A percentile compares a stretch with the other conserved stretches of the same genome.
Evolutionary conservation across 108 stramenopile genomes (phyloP).

Genomic region (Cylindrotheca closterium): DNA sequence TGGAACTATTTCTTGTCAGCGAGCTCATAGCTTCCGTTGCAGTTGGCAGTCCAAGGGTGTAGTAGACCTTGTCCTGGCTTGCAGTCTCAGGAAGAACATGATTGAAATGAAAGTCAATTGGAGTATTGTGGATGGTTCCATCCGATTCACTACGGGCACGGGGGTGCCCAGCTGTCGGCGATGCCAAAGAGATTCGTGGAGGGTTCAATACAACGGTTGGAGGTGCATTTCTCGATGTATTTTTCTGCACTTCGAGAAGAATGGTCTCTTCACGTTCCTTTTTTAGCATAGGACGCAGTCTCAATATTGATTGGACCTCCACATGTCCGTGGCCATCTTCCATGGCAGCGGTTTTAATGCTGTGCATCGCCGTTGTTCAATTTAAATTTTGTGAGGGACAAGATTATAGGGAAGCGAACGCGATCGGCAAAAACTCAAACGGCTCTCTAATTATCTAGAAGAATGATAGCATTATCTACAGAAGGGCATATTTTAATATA

Average conservation of each 20-base stretch:
- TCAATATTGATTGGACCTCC: constrained; percentile 31
- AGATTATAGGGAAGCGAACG: background rate
- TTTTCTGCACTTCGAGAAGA: constrained; percentile 17
- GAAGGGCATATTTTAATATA: too few species aligned
- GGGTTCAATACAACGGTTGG: constrained; percentile 23
- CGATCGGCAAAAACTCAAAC: background rate
- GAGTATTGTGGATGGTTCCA: constrained; percentile 17
- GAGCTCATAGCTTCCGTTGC: constrained; percentile 26
- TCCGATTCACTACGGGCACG: constrained; percentile 20
- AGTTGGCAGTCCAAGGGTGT: constrained; percentile 31
- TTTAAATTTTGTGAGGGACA: background rate
- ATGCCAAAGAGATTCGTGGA: constrained; percentile 6
- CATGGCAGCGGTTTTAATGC: constrained; percentile 1
- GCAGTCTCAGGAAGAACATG: constrained; percentile 22
- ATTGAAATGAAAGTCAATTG: constrained; percentile 37
- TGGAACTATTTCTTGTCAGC: constrained; percentile 6
- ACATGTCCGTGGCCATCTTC: constrained; percentile 4
- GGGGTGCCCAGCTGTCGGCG: constrained; percentile 3
- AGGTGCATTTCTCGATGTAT: constrained; percentile 16
- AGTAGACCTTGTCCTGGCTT: constrained; percentile 42
- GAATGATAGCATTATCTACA: too few species aligned
- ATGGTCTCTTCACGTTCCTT: constrained; percentile 38
- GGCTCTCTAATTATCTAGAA: background rate
- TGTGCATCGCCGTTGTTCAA: constrained; percentile 2
- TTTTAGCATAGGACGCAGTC: constrained; percentile 35